phyloP scores from a whole-genome alignment of 345 rosid species.

The Rhodamnia argentea region DNA sequence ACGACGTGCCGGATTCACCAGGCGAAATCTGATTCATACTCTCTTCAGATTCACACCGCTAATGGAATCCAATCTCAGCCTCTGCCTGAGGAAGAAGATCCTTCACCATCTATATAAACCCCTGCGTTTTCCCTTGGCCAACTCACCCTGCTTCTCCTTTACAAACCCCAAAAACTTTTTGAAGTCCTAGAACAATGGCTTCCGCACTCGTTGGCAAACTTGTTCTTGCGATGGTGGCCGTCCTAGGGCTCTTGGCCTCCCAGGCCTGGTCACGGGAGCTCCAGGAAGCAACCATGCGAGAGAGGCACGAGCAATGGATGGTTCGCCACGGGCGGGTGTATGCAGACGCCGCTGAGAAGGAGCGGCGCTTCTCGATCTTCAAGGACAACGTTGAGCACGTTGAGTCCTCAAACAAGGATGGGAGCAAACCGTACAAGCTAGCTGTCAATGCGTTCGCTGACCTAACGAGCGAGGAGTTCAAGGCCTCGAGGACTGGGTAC shows the following conservation, averaged over 20 bases:
- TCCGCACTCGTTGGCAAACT: neutral
- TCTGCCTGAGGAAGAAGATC: too few species aligned
- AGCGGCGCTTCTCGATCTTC: constrained; percentile 20
- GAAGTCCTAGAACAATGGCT: neutral
- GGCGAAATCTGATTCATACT: too few species aligned
- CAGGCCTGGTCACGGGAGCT: neutral
- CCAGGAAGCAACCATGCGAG: neutral
- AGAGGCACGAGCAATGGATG: too few species aligned
- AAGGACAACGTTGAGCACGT: constrained; percentile 17
- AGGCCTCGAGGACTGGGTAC: too few species aligned
- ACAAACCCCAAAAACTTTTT: neutral
- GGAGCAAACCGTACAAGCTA: constrained; percentile 18
- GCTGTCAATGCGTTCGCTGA: too few species aligned
- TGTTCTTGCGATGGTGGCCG: neutral
- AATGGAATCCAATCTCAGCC: too few species aligned
- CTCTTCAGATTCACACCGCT: too few species aligned
- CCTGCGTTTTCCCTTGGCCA: neutral
- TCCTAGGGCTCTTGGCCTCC: neutral
- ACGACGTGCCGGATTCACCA: too few species aligned
- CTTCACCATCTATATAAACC: too few species aligned
- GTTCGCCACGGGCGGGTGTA: constrained; percentile 5
- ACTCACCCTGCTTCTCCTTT: neutral
- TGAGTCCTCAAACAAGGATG: constrained; percentile 15
- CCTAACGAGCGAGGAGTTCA: too few species aligned
- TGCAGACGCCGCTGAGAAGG: constrained; percentile 10